Conservation (phyloP, 345 rosid species). For the Rhodamnia rubescens region DNA sequence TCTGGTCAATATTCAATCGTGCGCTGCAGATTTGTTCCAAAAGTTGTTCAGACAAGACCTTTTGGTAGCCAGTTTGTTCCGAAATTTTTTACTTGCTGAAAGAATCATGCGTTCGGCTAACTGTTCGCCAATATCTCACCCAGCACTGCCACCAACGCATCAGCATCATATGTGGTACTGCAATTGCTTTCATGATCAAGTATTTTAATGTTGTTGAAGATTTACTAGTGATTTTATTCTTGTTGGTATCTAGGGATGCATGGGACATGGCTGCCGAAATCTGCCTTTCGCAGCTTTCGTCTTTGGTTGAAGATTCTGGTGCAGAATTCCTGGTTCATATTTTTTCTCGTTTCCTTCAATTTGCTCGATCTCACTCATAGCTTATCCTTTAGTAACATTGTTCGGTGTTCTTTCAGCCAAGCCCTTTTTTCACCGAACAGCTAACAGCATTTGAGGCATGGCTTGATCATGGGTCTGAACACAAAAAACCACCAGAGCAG, state of each 20-base stretch:
- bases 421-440: slow-evolving; percentile 95
- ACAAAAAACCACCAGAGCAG: slow-evolving; percentile 97
- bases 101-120: slow-evolving; percentile 98
- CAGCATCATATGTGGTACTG: slow-evolving; percentile 99
- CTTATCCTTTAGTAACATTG: not conserved
- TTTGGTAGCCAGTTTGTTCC: slow-evolving; percentile 91
- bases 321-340: slow-evolving; percentile 72
- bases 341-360: not conserved
- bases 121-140: slow-evolving; percentile 93
- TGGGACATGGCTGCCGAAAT: slow-evolving; percentile 99
- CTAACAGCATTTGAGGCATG: slow-evolving; percentile 98
- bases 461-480: slow-evolving; percentile 98
- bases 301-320: slow-evolving; percentile 68
- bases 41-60: slow-evolving; percentile 95
- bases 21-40: slow-evolving; percentile 73
- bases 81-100: slow-evolving; percentile 96
- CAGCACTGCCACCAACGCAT: slow-evolving; percentile 95
- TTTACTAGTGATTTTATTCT: not conserved
- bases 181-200: not conserved
- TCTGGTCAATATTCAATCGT: slow-evolving; percentile 4
- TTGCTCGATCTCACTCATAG: not conserved
- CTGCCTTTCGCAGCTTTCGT: slow-evolving; percentile 95
- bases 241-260: slow-evolving; percentile 75
- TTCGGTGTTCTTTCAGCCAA: slow-evolving; percentile 46
- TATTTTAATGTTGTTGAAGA: not conserved